A percentile compares a stretch with the other conserved stretches of the same genome.
These are phyloP conservation scores for Cryphonectria radicalis DNA, from an alignment of 2,329 filamentous ascomycete genomes.

Conservation along the genomic window DNA sequence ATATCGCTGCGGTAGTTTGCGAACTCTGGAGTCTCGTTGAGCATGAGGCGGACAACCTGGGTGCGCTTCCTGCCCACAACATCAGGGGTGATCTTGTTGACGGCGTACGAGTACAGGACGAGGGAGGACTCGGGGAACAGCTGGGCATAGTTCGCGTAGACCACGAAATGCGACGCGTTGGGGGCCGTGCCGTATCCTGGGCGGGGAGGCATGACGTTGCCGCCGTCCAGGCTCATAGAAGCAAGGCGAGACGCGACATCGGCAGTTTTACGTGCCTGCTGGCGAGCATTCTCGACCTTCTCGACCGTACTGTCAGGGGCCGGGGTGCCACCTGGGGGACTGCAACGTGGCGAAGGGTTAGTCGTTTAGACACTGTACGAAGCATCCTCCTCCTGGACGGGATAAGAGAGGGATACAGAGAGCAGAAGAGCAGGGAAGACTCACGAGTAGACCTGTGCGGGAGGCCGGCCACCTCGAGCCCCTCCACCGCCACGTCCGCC, in stretches of 20 bases:
- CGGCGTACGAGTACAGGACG: constrained; percentile 32
- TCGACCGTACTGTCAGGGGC: constrained; percentile 13
- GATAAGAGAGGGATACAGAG: not conserved
- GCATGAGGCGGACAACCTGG: constrained; percentile 33
- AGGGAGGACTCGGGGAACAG: constrained; percentile 28
- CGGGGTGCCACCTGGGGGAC: constrained; percentile 7
- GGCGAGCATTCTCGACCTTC: constrained; percentile 24
- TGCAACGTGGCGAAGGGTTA: not conserved
- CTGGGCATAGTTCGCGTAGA: constrained; percentile 37
- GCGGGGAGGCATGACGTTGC: constrained; percentile 27
- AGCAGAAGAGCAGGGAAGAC: not conserved
- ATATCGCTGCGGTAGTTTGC: constrained; percentile 29
- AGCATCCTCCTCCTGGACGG: not conserved
- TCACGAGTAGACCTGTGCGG: constrained; percentile 19
- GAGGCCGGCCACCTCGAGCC: constrained; percentile 13
- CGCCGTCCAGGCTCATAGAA: constrained; percentile 8
- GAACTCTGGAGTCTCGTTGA: constrained; percentile 33
- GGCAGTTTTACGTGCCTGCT: constrained; percentile 19
- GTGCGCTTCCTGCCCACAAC: constrained; percentile 31
- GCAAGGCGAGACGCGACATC: constrained; percentile 2
- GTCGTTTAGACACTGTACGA: no score
- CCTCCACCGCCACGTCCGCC: constrained; percentile 19
- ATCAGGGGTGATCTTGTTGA: constrained; percentile 28
- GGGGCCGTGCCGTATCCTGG: constrained; percentile 32
- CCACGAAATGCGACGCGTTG: constrained; percentile 25